Percentiles rank a stretch among this genome's conserved stretches.
These are phyloP conservation scores for Candida sp. DNA, from an alignment of 1,139 yeast genomes.

Conservation along the genomic window DNA sequence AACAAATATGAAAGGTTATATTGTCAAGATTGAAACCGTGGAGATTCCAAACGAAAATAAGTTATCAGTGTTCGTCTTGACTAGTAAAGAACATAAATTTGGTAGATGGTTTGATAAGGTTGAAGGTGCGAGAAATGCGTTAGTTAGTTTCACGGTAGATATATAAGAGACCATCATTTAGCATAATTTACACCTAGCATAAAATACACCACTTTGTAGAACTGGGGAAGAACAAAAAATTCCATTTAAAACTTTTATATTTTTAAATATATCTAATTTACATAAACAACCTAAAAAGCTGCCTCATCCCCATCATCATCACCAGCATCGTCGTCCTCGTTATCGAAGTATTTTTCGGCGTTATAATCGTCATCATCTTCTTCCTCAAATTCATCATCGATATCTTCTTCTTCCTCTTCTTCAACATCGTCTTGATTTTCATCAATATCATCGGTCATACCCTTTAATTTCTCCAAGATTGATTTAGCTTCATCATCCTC, in stretches of 20 bases:
- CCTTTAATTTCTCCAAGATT: conserved; percentile 57
- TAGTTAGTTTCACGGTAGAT: conserved; percentile 36
- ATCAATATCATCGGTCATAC: conserved; percentile 47
- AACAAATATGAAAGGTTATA: conserved; percentile 65
- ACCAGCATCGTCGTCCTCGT: conserved; percentile 74
- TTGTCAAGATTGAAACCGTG: conserved; percentile 64
- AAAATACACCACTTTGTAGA: not conserved
- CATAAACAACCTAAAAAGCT: conserved; percentile 45
- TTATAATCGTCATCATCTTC: conserved; percentile 66
- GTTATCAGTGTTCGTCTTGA: conserved; percentile 59
- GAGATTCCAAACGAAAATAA: conserved; percentile 51
- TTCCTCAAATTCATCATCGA: conserved; percentile 58
- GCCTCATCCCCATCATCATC: conserved; percentile 84
- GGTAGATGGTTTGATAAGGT: conserved; percentile 71
- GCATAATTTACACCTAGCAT: conserved; percentile 3
- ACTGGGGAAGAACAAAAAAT: not conserved
- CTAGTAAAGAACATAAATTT: conserved; percentile 80
- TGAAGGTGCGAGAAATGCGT: conserved; percentile 40
- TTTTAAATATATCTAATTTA: not conserved
- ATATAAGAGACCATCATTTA: conserved; percentile 14
- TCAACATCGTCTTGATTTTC: conserved; percentile 33
- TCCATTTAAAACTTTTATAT: not conserved
- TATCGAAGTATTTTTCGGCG: conserved; percentile 56
- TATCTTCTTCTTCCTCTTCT: conserved; percentile 40
- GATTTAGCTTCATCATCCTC: conserved; percentile 30